phyloP scores from a whole-genome alignment of 2,329 filamentous ascomycete species.

The Chaetomium strumarium region DNA sequence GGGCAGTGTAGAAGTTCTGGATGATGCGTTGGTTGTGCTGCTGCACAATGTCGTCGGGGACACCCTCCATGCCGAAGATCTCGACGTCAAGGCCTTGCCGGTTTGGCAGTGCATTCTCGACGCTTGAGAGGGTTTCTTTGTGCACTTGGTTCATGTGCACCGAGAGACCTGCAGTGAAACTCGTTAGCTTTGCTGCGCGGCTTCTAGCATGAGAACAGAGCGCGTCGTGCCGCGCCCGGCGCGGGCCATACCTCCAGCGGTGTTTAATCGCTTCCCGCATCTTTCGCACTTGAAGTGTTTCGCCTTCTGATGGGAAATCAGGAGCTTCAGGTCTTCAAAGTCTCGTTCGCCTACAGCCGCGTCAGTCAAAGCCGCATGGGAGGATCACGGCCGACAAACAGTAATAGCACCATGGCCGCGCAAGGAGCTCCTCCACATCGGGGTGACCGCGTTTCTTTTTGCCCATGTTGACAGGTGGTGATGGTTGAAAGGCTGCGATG shows the following conservation, averaged over 20 bases:
- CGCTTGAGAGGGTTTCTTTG: constrained; percentile 80
- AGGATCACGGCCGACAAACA: constrained; percentile 45
- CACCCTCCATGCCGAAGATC: constrained; percentile 97
- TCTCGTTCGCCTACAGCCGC: constrained; percentile 69
- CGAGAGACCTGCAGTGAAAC: constrained; percentile 56
- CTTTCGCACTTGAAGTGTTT: constrained; percentile 98
- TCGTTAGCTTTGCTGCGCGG: constrained; percentile 6
- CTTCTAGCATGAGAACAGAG: neutral
- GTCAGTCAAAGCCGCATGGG: constrained; percentile 3
- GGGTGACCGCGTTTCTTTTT: constrained; percentile 88
- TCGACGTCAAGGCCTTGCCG: constrained; percentile 83
- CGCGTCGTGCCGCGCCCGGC: neutral
- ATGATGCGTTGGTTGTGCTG: constrained; percentile 83
- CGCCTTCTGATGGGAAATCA: constrained; percentile 97
- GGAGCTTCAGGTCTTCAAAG: constrained; percentile 93
- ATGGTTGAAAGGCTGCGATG: neutral
- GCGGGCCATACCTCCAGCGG: constrained; percentile 70
- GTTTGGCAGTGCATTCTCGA: constrained; percentile 89
- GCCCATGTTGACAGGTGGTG: constrained; percentile 45
- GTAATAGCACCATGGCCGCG: constrained; percentile 95
- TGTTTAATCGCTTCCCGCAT: constrained; percentile 84
- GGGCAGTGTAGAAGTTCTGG: constrained; percentile 76
- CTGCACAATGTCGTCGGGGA: constrained; percentile 77
- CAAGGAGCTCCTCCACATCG: constrained; percentile 80
- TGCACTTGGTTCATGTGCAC: constrained; percentile 99